Conservation (phyloP, 345 rosid species). For the Citrus unshiu region DNA sequence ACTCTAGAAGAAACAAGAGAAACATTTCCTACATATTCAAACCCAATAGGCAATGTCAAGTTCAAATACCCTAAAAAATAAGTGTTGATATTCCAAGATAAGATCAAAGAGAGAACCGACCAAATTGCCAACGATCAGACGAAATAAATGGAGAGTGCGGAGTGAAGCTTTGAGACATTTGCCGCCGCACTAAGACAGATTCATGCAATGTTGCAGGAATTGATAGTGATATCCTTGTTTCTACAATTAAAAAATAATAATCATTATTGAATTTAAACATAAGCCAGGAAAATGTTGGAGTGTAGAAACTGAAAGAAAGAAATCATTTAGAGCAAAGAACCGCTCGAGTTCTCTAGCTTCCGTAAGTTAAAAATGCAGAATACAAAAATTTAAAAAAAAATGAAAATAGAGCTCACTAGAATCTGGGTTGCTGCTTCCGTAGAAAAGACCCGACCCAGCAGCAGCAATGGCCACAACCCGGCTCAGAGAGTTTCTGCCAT, state of each 20-base stretch:
- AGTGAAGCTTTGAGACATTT: conserved; percentile 1
- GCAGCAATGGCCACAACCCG: conserved; percentile 41
- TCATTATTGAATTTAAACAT: neutral
- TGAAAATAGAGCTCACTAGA: conserved; percentile 30
- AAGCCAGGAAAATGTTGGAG: neutral
- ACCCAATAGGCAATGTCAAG: neutral
- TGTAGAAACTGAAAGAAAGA: neutral
- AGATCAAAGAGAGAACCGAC: conserved; percentile 24
- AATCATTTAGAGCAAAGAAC: neutral
- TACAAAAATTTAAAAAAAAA: neutral
- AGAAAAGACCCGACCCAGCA: conserved; percentile 41
- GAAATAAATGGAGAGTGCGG: conserved; percentile 18
- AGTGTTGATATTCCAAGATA: neutral
- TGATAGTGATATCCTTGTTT: conserved; percentile 34
- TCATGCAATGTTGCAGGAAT: conserved; percentile 30
- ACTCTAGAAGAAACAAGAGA: conserved; percentile 36
- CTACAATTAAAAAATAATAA: conserved; percentile 20
- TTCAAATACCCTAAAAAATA: neutral
- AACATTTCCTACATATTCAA: conserved; percentile 35
- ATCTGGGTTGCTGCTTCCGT: conserved; percentile 20
- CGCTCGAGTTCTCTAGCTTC: neutral
- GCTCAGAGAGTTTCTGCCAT: conserved; percentile 24
- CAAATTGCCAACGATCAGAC: conserved; percentile 26
- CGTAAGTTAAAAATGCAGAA: neutral
- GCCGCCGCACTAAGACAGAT: conserved; percentile 29